Conservation (phyloP, 2,329 filamentous ascomycete species). For the Arthroderma sp. region DNA sequence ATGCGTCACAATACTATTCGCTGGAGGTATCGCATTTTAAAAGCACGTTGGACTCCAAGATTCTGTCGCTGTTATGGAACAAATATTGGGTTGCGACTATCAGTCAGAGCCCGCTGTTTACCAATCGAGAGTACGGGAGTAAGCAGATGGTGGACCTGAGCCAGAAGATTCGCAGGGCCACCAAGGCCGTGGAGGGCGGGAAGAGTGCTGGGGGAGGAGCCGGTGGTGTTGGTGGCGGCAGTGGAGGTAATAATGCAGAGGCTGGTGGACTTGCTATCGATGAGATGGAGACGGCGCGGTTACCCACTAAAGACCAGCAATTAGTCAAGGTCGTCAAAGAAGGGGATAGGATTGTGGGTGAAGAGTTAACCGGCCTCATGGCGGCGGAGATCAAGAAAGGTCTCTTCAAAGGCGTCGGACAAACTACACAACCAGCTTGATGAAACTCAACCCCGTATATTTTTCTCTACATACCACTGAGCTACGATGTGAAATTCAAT, state of each 20-base stretch:
- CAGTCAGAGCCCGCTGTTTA: constrained; percentile 77
- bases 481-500: too few species aligned
- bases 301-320: constrained; percentile 30
- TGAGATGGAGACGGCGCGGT: constrained; percentile 9
- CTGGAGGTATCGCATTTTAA: constrained; percentile 92
- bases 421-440: not conserved
- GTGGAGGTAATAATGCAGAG: constrained; percentile 12
- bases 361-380: constrained; percentile 37
- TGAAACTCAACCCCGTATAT: too few species aligned
- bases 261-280: not conserved
- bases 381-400: constrained; percentile 40
- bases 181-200: constrained; percentile 25
- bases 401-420: constrained; percentile 33
- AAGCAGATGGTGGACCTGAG: constrained; percentile 85
- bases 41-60: constrained; percentile 71
- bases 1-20: constrained; percentile 79
- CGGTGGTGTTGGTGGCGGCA: constrained; percentile 3
- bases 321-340: constrained; percentile 43
- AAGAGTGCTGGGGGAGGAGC: constrained; percentile 3
- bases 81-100: constrained; percentile 85
- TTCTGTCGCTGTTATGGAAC: constrained; percentile 88
- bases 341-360: constrained; percentile 44
- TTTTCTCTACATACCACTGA: too few species aligned
- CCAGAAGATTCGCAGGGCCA: constrained; percentile 62
- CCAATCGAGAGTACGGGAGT: constrained; percentile 83